Base-by-base conservation (phyloP, 1,139 yeast species). In the Sugiyamaella sp. region DNA sequence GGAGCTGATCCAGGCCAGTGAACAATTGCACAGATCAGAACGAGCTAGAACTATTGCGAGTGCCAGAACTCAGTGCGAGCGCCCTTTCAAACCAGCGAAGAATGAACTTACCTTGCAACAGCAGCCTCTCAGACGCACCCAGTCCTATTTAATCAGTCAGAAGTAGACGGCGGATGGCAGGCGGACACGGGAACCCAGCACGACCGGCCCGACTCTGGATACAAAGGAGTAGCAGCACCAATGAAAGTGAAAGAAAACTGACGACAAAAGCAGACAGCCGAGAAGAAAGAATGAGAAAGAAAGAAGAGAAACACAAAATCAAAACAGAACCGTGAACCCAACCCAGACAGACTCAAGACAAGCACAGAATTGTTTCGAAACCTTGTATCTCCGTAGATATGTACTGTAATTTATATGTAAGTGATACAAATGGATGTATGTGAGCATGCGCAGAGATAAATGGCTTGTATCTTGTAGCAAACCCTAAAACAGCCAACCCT, bases 401-500 rank as follows among this genome's bases (percentile, higher is more conserved):
- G 35, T 29, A 29, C 35, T 29, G 35, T 29, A 29, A 29, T 29
- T 12, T 29, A 29, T 29, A 29, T 29, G 35, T 29, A 41, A 41
- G 19, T 12, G 22, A 19, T 16, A 35, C 16, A 35, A 16, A 35
- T 35, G 22, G n/a, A 35, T 35, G 20, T 14, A 32, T 32, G 37
- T 35, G 22, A 35, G 10, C 8, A 29, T 29, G 35, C 35, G 35
- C n/a, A 29, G 14, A 29, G 35, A 29, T 29, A 29, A 29, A 29
- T 29, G 35, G 35, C 14, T 29, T 35, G 40, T 5, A 35, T 16
- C 21, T 19, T 5, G 16, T 3, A 35, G 4, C 22, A 16, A 35
- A 35, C 40, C 40, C 45, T 41, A 35, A 41, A 41, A 24, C 45
- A 24, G 25, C 21, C 9, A 41, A 41, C 45, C 45, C 45, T 41